Evolutionary conservation across 768 basidiomycete species (phyloP).

Genomic region (Lactarius pseudohatsudake): DNA sequence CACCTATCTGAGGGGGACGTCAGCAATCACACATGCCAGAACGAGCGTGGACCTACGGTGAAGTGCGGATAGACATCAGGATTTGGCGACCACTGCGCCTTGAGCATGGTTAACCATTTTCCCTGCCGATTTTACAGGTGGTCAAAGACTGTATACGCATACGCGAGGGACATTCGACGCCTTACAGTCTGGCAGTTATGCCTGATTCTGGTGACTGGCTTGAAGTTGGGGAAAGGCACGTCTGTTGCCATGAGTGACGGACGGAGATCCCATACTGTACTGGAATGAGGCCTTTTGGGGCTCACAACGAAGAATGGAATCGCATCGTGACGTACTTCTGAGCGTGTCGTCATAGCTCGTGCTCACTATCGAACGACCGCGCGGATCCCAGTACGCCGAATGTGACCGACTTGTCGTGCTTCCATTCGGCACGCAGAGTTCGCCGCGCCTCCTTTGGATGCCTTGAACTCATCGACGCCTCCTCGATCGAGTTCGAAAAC

Average conservation of each 20-base stretch:
- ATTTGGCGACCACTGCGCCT: constrained; percentile 78
- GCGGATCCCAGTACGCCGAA: constrained; percentile 84
- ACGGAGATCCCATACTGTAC: constrained; percentile 73
- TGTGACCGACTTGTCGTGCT: constrained; percentile 76
- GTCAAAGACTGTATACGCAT: not conserved
- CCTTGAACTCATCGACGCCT: constrained; percentile 48
- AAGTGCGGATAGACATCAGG: constrained; percentile 82
- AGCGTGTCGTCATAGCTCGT: constrained; percentile 83
- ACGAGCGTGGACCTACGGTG: constrained; percentile 49
- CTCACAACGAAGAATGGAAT: not conserved
- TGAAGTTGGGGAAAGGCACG: constrained; percentile 55
- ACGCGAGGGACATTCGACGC: constrained; percentile 27
- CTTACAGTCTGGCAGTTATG: constrained; percentile 82
- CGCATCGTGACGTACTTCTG: constrained; percentile 49
- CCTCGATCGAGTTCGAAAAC: constrained; percentile 41
- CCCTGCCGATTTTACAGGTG: constrained; percentile 47
- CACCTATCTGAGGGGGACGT: constrained; percentile 53
- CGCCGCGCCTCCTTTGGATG: constrained; percentile 53
- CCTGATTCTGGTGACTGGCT: constrained; percentile 58
- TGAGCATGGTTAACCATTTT: constrained; percentile 75
- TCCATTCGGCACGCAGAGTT: constrained; percentile 61
- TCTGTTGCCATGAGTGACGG: constrained; percentile 48
- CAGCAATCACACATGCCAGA: not conserved
- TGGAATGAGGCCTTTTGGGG: not conserved
- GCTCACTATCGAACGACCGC: constrained; percentile 75